These are phyloP conservation scores for Diaporthe capsici DNA, from an alignment of 2,329 filamentous ascomycete species.

Conservation along the genomic window DNA sequence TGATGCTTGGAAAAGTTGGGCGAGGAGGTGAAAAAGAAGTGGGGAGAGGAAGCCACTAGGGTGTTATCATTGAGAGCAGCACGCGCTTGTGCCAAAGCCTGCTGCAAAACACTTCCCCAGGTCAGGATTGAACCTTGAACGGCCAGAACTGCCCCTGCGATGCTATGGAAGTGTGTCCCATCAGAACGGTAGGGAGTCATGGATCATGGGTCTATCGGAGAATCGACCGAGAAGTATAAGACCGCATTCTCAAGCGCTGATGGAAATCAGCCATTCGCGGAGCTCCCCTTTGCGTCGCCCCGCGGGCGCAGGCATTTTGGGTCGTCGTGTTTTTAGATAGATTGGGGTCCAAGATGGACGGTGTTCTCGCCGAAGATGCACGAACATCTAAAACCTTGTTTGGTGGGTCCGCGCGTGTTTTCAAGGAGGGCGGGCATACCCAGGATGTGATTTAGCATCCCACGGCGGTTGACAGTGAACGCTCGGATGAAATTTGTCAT, in stretches of 20 bases:
- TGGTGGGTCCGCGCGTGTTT: constrained; percentile 15
- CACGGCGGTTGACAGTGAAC: constrained; percentile 2
- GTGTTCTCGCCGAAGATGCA: constrained; percentile 26
- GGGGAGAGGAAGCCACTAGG: neutral
- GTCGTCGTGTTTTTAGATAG: neutral
- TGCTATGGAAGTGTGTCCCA: constrained; percentile 14
- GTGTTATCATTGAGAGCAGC: constrained; percentile 19
- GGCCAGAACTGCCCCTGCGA: neutral
- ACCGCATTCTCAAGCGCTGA: neutral
- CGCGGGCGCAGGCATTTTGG: neutral
- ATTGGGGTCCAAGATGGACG: neutral
- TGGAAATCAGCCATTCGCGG: neutral
- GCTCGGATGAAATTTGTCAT: constrained; percentile 1
- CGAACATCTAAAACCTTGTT: constrained; percentile 14
- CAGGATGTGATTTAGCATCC: neutral
- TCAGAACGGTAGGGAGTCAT: constrained; percentile 8
- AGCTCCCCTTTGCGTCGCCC: neutral
- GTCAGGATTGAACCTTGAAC: constrained; percentile 9
- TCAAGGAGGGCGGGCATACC: neutral
- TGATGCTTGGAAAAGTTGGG: neutral
- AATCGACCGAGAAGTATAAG: constrained; percentile 12
- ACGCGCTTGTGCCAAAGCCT: neutral
- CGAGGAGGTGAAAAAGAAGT: neutral
- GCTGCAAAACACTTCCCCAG: neutral
- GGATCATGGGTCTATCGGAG: constrained; percentile 11